phyloP scores from a whole-genome alignment of 2,329 filamentous ascomycete genomes.

The Akanthomyces lecanii region DNA sequence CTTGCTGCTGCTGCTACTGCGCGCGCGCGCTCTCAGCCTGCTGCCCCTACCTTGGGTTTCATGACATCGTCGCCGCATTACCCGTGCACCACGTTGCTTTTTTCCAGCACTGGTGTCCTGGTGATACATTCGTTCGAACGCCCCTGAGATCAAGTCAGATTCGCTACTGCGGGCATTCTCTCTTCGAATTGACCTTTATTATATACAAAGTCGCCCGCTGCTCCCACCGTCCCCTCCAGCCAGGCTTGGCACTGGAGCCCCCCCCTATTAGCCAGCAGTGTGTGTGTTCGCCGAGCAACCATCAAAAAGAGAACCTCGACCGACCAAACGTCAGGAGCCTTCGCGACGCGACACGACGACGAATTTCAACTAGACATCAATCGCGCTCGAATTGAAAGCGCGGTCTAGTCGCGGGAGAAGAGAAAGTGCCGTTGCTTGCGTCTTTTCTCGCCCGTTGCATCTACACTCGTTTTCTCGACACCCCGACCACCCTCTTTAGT shows the following conservation, averaged over 20 bases:
- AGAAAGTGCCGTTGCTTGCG: not conserved
- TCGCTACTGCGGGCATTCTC: not conserved
- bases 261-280: not conserved
- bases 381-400: not conserved
- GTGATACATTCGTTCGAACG: not conserved
- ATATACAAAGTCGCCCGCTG: not conserved
- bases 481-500: not conserved
- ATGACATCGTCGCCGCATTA: slow-evolving; percentile 3
- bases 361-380: not conserved
- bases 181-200: not conserved
- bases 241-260: not conserved
- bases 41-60: not conserved
- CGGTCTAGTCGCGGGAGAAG: not conserved
- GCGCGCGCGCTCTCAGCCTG: not conserved
- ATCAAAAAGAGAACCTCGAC: not conserved
- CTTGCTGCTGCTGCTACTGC: not conserved
- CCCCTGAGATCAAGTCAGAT: not conserved
- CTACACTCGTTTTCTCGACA: slow-evolving; percentile 7
- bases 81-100: not conserved
- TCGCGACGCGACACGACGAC: slow-evolving; percentile 8
- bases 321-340: slow-evolving; percentile 12
- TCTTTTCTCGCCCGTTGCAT: not conserved
- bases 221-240: not conserved
- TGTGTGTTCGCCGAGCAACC: slow-evolving; percentile 14
- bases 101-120: not conserved